Evolutionary conservation across 2,329 filamentous ascomycete species (phyloP).

Genomic region (Apiospora rasikravindrae): DNA sequence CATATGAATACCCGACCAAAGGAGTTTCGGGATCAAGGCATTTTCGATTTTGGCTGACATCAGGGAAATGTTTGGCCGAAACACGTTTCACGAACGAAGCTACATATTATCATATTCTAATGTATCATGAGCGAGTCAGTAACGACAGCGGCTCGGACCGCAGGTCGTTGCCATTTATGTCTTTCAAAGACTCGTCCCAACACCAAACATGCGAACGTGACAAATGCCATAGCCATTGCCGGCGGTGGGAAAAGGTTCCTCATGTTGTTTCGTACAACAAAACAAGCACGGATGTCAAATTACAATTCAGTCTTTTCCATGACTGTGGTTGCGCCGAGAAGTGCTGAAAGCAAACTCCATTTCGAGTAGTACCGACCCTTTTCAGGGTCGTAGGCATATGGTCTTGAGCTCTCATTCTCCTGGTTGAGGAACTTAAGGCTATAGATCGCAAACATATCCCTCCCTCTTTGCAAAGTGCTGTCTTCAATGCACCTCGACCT

Average conservation of each 20-base stretch:
- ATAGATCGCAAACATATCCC: slow-evolving; percentile 43
- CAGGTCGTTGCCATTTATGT: neutral
- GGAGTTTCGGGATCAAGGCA: slow-evolving; percentile 7
- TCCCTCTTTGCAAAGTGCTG: neutral
- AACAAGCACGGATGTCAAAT: slow-evolving; percentile 99
- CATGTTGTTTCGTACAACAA: neutral
- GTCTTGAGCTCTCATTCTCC: slow-evolving; percentile 27
- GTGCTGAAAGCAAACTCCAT: slow-evolving; percentile 78
- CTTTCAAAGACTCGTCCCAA: slow-evolving; percentile 11
- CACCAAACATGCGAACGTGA: neutral
- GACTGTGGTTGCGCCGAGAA: slow-evolving; percentile 98
- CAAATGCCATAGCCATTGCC: neutral
- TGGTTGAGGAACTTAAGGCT: slow-evolving; percentile 28
- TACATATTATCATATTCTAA: slow-evolving; percentile 15
- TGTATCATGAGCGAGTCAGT: slow-evolving; percentile 15
- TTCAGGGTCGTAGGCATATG: slow-evolving; percentile 39
- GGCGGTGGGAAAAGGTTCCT: neutral
- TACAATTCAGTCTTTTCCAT: slow-evolving; percentile 83
- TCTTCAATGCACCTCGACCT: neutral
- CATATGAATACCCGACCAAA: slow-evolving; percentile 1
- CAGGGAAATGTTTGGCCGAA: slow-evolving; percentile 6
- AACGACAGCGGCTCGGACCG: slow-evolving; percentile 12
- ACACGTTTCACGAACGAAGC: slow-evolving; percentile 12
- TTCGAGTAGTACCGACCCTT: slow-evolving; percentile 42
- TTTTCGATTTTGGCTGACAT: slow-evolving; percentile 9